Base-by-base conservation (phyloP, 768 basidiomycete species). In the Leccinum variicolor region DNA sequence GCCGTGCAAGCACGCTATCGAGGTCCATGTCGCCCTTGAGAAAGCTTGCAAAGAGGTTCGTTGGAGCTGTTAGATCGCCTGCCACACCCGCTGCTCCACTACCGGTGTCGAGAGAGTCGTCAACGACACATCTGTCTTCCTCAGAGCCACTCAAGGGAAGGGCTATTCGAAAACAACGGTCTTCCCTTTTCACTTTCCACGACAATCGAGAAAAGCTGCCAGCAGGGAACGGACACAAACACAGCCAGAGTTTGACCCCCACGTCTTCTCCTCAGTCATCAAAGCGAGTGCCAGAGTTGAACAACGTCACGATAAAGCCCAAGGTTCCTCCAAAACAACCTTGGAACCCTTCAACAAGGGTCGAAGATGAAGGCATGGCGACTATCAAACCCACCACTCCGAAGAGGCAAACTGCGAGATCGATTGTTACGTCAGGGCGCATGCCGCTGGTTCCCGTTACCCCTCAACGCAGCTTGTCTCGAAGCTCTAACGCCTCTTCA, bases 321-420 rank as follows among this genome's bases (percentile, higher is more conserved):
- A 71, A 69, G 54, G 25, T 72, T 56, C 50, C 62, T 33, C 10
- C 41, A 10, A 81, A 82, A 62, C 84, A 84, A 58, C 76, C 73
- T 33, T 94, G 92, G 92, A 94, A 94, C 66, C 80, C 86, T 61
- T 93, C 90, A 5, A 92, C 90, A 1, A 90, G 78, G 65, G 79
- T 93, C n/a, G 77, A 84, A 49, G 62, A 75, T 17, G 86, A 86
- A 25, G 82, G 73, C 8, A 64, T 64, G 41, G 81, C 79, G 28
- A 71, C 71, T 7, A 68, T 81, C 62, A 85, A 81, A 66, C 76
- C 74, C 29, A 73, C 78, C 33, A 78, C 81, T 28, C 77, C 81
- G 14, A 80, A 79, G 64, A 79, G 84, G 34, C 66, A 73, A n/a
- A 71, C 66, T 50, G 73, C 80, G 1, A 82, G 76, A 45, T 85